Conservation (phyloP, 768 basidiomycete species). For the Lentinus brumalis region DNA sequence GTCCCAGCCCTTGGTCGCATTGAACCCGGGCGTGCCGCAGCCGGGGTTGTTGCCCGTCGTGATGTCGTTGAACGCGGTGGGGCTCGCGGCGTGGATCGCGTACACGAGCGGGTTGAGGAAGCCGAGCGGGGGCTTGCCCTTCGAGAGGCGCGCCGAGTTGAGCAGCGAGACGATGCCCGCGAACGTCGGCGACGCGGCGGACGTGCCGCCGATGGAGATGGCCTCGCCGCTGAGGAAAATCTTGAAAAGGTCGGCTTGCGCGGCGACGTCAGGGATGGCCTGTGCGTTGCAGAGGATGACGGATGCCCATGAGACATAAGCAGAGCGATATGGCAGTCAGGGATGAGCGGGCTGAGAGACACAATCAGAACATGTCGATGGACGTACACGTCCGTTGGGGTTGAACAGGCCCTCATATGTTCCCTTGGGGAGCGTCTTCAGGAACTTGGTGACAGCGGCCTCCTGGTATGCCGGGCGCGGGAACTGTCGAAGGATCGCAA, state of each 20-base stretch:
- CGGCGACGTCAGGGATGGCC: conserved; percentile 70
- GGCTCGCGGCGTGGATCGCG: conserved; percentile 16
- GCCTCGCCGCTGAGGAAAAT: conserved; percentile 46
- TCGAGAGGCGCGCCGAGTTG: conserved; percentile 36
- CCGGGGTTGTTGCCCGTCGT: conserved; percentile 39
- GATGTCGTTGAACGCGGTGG: conserved; percentile 38
- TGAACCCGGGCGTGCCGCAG: conserved; percentile 40
- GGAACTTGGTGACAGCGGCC: conserved; percentile 43
- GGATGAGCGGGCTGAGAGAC: neutral
- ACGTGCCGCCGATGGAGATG: conserved; percentile 59
- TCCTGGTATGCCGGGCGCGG: conserved; percentile 56
- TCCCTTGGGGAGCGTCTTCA: conserved; percentile 46
- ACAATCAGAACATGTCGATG: neutral
- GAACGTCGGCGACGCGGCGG: conserved; percentile 65
- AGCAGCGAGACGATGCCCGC: conserved; percentile 64
- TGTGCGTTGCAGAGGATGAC: conserved; percentile 16
- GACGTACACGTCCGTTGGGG: conserved; percentile 32
- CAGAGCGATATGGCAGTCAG: neutral
- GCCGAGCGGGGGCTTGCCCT: conserved; percentile 34
- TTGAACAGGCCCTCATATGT: conserved; percentile 65
- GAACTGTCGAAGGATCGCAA: conserved; percentile 41
- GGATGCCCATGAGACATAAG: neutral
- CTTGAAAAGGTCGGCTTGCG: conserved; percentile 53
- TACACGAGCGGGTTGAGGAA: conserved; percentile 43
- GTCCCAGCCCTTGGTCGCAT: conserved; percentile 39